These are phyloP conservation scores for Pythium scleroteichum DNA, from an alignment of 352 stramenopile genomes.

Conservation along the genomic window DNA sequence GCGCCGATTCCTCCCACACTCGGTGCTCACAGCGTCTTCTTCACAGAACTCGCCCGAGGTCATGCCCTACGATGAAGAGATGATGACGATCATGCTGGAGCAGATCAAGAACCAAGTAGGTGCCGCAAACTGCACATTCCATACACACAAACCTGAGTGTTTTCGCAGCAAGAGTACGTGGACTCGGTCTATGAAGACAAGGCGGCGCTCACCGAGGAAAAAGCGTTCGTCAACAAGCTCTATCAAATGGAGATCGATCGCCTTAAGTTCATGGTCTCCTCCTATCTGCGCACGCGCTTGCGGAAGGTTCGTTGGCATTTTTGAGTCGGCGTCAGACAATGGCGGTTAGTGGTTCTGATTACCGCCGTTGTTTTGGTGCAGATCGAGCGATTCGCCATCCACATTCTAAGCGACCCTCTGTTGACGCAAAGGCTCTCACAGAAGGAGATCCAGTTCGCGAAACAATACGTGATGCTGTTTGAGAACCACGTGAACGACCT, in stretches of 20 bases:
- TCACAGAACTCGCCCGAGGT: conserved; percentile 77
- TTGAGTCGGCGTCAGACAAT: too few relatives aligned
- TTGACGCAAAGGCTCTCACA: conserved; percentile 59
- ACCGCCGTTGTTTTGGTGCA: conserved; percentile 19
- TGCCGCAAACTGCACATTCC: too few relatives aligned
- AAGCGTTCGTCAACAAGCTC: conserved; percentile 81
- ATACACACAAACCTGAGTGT: too few relatives aligned
- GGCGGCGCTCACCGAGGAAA: conserved; percentile 65
- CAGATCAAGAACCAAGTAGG: conserved; percentile 83
- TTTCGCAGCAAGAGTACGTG: conserved; percentile 88
- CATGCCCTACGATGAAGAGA: conserved; percentile 72
- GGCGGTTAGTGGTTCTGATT: background rate
- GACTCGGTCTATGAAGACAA: conserved; percentile 77
- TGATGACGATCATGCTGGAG: conserved; percentile 81
- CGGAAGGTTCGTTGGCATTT: conserved; percentile 43
- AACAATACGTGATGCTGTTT: conserved; percentile 71
- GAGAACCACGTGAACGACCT: conserved; percentile 76
- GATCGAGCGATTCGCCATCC: conserved; percentile 76
- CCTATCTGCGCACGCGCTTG: conserved; percentile 76
- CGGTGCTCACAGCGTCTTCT: too few relatives aligned
- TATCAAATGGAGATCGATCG: conserved; percentile 91
- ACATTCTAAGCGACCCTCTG: conserved; percentile 52
- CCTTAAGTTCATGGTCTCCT: conserved; percentile 81
- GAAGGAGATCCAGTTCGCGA: conserved; percentile 74
- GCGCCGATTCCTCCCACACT: background rate